Base-by-base conservation (phyloP, 106 monocot species). In the Platanthera guangdongensis region DNA sequence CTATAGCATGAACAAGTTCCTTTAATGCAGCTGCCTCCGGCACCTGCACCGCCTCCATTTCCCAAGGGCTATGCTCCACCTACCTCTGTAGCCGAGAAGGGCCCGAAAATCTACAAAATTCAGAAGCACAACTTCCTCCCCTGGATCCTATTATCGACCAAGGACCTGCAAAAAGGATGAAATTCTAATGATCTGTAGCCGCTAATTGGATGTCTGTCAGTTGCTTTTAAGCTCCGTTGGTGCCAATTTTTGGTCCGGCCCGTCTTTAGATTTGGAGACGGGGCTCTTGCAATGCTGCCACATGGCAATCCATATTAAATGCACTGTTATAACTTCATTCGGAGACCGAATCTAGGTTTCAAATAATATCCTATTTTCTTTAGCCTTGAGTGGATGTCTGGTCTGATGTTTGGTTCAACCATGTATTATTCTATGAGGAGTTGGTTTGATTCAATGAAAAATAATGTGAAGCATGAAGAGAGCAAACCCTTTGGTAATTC, bases 61-160 rank as follows among this genome's bases (percentile, higher is more conserved):
- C 93, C 93, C 19, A 87, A 97, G 47, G 96, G 96, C 74, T 97
- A 93, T 78, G 78, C 87, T 9, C 88, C 83, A 5, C 68, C 82
- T 50, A 53, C 81, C 22, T 74, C 83, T 63, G 93, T 89, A 53
- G 54, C 81, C 53, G 89, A 91, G 28, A 91, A 87, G 60, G 81
- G 54, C 4, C 46, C 75, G 96, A 97, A 47, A 86, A 87, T 48
- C 80, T 83, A 30, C 84, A 77, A 76, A 49, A 45, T 19, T 60
- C 74, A 19, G 89, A 91, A n/a, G 47, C 81, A n/a, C 89, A 84
- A 11, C 75, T 59, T 45, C 81, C 88, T 13, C 71, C 84, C 6
- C 2, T 82, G 8, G 96, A 97, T 83, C 96, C 96, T 73, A 91
- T 97, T 48, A 86, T 97, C 30, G 93, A 93, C 79, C 96, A 97